These are phyloP conservation scores for Elongisporangium prolatum DNA, from an alignment of 352 stramenopile species.

Conservation along the genomic window DNA sequence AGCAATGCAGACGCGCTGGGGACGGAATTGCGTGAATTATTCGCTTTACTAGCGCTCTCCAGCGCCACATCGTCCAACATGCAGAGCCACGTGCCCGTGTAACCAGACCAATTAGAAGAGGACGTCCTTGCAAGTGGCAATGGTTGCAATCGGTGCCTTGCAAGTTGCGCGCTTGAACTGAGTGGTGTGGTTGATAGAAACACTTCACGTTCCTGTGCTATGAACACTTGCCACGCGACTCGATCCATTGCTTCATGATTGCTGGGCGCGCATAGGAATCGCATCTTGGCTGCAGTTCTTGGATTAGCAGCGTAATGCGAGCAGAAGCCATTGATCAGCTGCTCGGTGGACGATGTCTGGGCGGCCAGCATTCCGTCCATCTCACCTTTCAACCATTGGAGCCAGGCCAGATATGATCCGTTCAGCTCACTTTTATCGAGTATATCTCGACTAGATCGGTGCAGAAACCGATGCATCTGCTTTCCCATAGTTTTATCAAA, in stretches of 20 bases:
- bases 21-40: too few species aligned
- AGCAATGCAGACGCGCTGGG: not conserved
- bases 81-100: not conserved
- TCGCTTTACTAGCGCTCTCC: not conserved
- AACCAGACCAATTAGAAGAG: not conserved
- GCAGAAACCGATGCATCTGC: not conserved
- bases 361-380: not conserved
- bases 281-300: too few species aligned
- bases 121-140: not conserved
- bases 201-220: not conserved
- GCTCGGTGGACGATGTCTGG: not conserved
- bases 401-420: not conserved
- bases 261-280: too few species aligned
- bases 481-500: not conserved
- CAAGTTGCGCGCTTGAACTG: not conserved
- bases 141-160: not conserved
- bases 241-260: not conserved
- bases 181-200: not conserved
- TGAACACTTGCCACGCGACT: not conserved
- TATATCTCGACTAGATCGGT: not conserved
- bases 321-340: not conserved
- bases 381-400: not conserved
- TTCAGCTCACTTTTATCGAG: not conserved
- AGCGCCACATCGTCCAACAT: not conserved
- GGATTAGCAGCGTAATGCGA: not conserved